Conservation (phyloP, 768 basidiomycete genomes). For the Russula dissimulans region DNA sequence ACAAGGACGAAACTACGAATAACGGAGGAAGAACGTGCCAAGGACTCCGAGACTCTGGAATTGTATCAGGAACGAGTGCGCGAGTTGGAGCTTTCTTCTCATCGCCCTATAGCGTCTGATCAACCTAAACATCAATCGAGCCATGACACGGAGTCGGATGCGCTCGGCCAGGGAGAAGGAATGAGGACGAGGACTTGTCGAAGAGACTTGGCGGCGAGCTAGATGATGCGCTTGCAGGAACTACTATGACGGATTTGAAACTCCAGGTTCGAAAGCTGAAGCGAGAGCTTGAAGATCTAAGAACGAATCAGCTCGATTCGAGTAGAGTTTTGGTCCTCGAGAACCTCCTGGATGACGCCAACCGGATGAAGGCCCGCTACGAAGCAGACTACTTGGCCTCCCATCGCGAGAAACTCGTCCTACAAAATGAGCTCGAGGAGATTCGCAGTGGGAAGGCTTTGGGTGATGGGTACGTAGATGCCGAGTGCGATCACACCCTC, state of each 20-base stretch:
- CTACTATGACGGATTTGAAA: slow-evolving; percentile 88
- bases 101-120: slow-evolving; percentile 34
- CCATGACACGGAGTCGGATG: slow-evolving; percentile 29
- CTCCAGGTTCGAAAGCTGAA: slow-evolving; percentile 75
- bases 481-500: not conserved
- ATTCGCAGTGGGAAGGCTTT: slow-evolving; percentile 78
- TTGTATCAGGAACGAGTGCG: slow-evolving; percentile 84
- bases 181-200: slow-evolving; percentile 40
- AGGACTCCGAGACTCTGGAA: slow-evolving; percentile 78
- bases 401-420: slow-evolving; percentile 71
- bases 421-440: slow-evolving; percentile 79
- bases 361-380: slow-evolving; percentile 80
- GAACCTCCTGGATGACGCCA: slow-evolving; percentile 86
- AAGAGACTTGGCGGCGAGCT: slow-evolving; percentile 77
- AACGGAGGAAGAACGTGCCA: slow-evolving; percentile 55
- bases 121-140: slow-evolving; percentile 33
- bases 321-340: slow-evolving; percentile 79
- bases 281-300: slow-evolving; percentile 67
- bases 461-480: slow-evolving; percentile 60
- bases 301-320: slow-evolving; percentile 66
- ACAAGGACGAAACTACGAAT: slow-evolving; percentile 60
- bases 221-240: slow-evolving; percentile 76
- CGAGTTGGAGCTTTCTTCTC: slow-evolving; percentile 71
- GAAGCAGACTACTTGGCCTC: slow-evolving; percentile 80
- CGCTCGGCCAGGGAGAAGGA: slow-evolving; percentile 26